Conservation (phyloP, 2,329 filamentous ascomycete genomes). For the Taxawa tesnikishii region DNA sequence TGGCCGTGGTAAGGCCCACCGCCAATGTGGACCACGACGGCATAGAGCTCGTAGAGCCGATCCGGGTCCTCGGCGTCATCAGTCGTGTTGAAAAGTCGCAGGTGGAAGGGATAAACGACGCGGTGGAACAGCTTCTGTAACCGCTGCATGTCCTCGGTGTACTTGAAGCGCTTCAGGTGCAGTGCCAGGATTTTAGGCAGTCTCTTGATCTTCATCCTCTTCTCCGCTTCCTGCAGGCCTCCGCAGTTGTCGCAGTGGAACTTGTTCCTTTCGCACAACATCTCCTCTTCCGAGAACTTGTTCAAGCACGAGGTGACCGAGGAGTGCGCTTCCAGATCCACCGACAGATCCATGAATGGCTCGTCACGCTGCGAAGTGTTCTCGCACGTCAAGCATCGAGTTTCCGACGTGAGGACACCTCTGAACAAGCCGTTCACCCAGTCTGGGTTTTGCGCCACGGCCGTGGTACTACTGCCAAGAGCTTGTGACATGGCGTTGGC, state of each 20-base stretch:
- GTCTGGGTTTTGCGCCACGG: conserved; percentile 29
- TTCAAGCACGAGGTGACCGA: conserved; percentile 91
- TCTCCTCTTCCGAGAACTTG: conserved; percentile 96
- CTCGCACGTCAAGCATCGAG: conserved; percentile 90
- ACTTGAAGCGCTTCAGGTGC: conserved; percentile 96
- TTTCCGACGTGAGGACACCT: conserved; percentile 88
- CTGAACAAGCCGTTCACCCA: conserved; percentile 99
- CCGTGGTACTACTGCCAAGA: conserved; percentile 9
- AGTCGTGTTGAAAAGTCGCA: conserved; percentile 94
- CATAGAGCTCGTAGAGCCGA: conserved; percentile 89
- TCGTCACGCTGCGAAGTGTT: conserved; percentile 91
- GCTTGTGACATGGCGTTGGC: conserved; percentile 11
- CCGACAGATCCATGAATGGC: conserved; percentile 88
- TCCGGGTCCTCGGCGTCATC: conserved; percentile 91
- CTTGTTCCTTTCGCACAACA: conserved; percentile 96
- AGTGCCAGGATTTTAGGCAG: conserved; percentile 83
- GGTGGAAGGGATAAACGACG: conserved; percentile 92
- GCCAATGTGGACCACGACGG: conserved; percentile 93
- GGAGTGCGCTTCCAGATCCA: conserved; percentile 88
- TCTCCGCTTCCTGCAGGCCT: conserved; percentile 92
- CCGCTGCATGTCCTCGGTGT: conserved; percentile 86
- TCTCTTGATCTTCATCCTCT: conserved; percentile 97
- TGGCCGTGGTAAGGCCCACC: conserved; percentile 95
- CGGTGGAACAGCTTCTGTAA: conserved; percentile 94
- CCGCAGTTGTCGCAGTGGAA: conserved; percentile 98